A percentile compares a stretch with the other conserved stretches of the same genome.
Evolutionary conservation across 2,329 filamentous ascomycete genomes (phyloP).

Genomic region (Fusarium mangiferae): DNA sequence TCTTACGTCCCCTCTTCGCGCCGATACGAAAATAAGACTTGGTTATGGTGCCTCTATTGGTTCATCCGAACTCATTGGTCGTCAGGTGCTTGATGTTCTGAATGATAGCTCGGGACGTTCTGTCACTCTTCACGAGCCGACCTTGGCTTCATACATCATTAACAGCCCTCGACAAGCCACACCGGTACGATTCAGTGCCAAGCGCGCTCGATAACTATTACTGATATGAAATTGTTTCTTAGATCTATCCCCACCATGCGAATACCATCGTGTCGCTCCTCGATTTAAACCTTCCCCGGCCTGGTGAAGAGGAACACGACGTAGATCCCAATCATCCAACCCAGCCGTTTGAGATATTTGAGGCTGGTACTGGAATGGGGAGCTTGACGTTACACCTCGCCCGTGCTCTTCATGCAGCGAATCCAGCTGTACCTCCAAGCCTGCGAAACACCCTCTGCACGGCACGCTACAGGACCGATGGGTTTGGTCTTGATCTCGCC

Average conservation of each 20-base stretch:
- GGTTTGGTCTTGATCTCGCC: constrained; percentile 42
- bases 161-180: constrained; percentile 77
- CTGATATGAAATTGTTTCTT: background rate
- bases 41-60: constrained; percentile 59
- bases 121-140: constrained; percentile 71
- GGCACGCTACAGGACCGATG: constrained; percentile 35
- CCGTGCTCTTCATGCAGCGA: constrained; percentile 79
- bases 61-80: constrained; percentile 72
- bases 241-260: constrained; percentile 76
- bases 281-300: constrained; percentile 72
- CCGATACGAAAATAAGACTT: constrained; percentile 48
- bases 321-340: constrained; percentile 40
- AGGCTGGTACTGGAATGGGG: constrained; percentile 88
- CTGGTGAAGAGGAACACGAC: constrained; percentile 47
- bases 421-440: constrained; percentile 61
- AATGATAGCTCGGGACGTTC: constrained; percentile 59
- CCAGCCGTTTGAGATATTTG: constrained; percentile 76
- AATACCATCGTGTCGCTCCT: constrained; percentile 79
- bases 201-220: background rate
- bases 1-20: constrained; percentile 50
- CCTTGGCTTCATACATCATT: constrained; percentile 78
- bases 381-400: constrained; percentile 80
- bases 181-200: constrained; percentile 54
- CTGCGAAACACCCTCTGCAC: constrained; percentile 49
- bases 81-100: constrained; percentile 67